Evolutionary conservation across 768 basidiomycete genomes (phyloP).

Genomic region (Mycena sanguinolenta): DNA sequence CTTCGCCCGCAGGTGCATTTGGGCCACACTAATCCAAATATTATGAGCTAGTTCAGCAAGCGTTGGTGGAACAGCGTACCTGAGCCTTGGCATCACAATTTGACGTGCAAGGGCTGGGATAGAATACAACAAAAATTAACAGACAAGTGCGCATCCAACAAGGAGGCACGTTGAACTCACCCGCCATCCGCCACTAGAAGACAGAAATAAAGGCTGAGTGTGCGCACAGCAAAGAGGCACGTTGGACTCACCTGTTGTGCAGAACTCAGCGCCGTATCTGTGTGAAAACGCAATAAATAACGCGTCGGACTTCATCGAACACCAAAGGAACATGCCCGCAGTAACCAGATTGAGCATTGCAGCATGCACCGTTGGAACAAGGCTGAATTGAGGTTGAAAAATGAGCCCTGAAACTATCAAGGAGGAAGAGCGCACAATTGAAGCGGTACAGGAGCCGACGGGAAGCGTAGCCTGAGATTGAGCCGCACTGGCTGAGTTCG

Average conservation of each 20-base stretch:
- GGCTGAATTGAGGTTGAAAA: constrained; percentile 31
- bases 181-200: too few species aligned
- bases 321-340: constrained; percentile 40
- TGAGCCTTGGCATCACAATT: constrained; percentile 33
- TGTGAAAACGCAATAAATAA: constrained; percentile 9
- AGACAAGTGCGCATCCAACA: too few species aligned
- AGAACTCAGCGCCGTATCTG: constrained; percentile 37
- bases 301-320: not conserved
- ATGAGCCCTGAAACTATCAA: not conserved
- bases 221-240: not conserved
- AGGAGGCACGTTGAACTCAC: too few species aligned
- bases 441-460: constrained; percentile 11
- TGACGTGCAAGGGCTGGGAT: constrained; percentile 33
- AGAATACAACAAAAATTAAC: too few species aligned
- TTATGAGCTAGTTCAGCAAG: not conserved
- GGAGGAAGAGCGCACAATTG: constrained; percentile 2
- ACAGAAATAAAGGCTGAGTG: not conserved
- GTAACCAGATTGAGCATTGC: constrained; percentile 42
- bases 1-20: constrained; percentile 19
- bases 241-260: constrained; percentile 23
- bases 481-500: constrained; percentile 19
- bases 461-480: constrained; percentile 14
- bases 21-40: constrained; percentile 17
- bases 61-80: not conserved
- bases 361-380: constrained; percentile 44